Evolutionary conservation across 2,329 filamentous ascomycete genomes (phyloP), one percentile per base, ranked within the genome.

Genomic region (Tolypocladium paradoxum): DNA sequence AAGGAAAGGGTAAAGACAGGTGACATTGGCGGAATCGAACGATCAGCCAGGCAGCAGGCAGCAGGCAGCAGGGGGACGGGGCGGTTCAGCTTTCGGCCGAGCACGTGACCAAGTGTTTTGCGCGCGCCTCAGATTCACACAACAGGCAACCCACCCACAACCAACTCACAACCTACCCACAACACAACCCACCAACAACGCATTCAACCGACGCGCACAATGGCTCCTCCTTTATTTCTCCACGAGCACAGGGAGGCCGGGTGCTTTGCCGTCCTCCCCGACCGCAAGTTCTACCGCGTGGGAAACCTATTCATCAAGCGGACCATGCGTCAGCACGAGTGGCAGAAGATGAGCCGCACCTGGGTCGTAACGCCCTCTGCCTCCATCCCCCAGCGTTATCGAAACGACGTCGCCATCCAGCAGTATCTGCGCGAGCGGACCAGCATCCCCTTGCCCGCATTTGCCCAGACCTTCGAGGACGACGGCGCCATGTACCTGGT

Each of bases 361-460:
- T 14, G 49, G 24, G 40, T 53, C 18, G 38, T 55, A 29, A 48
- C 48, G 18, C 27, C 27, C 27, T 27, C 35, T 6, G 51, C 35
- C 24, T 52, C 48, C 6, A 49, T 49, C 48, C 53, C 50, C 50
- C 40, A 55, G 40, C 47, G 48, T 48, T 55, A 40, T 50, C 52
- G 53, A 20, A 52, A 9, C 9, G 50, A 55, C 33, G 53, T 47
- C 40, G 43, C 50, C 22, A 45, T 55, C 43, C 29, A 52, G 7
- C 40, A 24, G 24, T 53, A 48, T 29, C 50, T 57, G 18, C 36
- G 35, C 14, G 38, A 52, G 27, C n/a, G 49, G 12, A 57, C 53
- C 3, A 51, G 55, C 27, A 53, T 57, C n/a, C 53, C 55, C n/a
- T 24, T 57, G 16, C 53, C 53, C 31, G 53, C 37, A 6, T 11